Evolutionary conservation across 2,329 filamentous ascomycete species (phyloP).

Genomic region (Colletotrichum brevisporum): DNA sequence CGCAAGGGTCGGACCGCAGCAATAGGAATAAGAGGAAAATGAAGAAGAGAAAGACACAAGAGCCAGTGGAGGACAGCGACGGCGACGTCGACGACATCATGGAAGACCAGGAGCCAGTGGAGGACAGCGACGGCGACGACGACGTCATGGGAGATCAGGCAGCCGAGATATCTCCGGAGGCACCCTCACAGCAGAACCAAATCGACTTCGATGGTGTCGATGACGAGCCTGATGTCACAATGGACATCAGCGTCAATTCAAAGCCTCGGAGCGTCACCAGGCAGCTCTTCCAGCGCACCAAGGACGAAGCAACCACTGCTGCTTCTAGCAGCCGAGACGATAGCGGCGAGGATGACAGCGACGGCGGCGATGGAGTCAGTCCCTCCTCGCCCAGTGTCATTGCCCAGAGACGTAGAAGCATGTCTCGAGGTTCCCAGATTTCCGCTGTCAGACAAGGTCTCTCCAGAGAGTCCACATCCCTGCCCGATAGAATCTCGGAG

Average conservation of each 20-base stretch:
- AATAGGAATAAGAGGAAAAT: too few relatives aligned
- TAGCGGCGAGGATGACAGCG: neutral
- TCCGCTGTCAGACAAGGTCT: slow-evolving; percentile 25
- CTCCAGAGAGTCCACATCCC: slow-evolving; percentile 9
- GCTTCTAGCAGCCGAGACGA: slow-evolving; percentile 9
- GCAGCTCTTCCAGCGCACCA: slow-evolving; percentile 24
- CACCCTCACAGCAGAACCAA: slow-evolving; percentile 1
- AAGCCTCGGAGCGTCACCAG: slow-evolving; percentile 29
- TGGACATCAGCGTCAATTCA: slow-evolving; percentile 7
- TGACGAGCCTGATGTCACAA: slow-evolving; percentile 8
- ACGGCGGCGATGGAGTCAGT: neutral
- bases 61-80: slow-evolving; percentile 17
- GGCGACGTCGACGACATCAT: slow-evolving; percentile 9
- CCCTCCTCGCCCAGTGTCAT: slow-evolving; percentile 22
- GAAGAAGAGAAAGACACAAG: slow-evolving; percentile 34
- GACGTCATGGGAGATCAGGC: neutral
- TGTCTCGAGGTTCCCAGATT: slow-evolving; percentile 39
- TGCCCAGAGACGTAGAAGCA: slow-evolving; percentile 36
- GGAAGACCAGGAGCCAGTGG: slow-evolving; percentile 5
- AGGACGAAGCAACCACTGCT: slow-evolving; percentile 1
- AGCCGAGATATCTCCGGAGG: slow-evolving; percentile 16
- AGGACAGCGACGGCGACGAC: slow-evolving; percentile 26
- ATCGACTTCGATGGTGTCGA: neutral
- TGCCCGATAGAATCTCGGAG: slow-evolving; percentile 16
- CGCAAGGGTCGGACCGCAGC: neutral